phyloP scores from a whole-genome alignment of 306 rosid genomes.

The Trifolium pratense region DNA sequence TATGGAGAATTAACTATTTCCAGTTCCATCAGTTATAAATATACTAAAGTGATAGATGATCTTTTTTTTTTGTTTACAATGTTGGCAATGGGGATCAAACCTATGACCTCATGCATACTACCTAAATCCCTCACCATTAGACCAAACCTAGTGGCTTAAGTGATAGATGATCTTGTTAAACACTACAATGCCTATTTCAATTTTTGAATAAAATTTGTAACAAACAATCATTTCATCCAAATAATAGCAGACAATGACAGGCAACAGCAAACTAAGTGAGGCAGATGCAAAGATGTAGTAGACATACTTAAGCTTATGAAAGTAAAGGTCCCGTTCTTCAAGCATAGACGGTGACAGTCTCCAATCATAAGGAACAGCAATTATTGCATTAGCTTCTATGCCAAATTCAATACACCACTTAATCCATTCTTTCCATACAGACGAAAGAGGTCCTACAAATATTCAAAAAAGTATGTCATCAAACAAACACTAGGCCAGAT shows the following conservation, averaged over 20 bases:
- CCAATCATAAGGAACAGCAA: slow-evolving; percentile 99
- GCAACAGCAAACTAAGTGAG: slow-evolving; percentile 19
- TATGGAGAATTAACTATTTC: neutral
- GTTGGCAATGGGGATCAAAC: too few relatives aligned
- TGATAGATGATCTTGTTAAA: slow-evolving; percentile 20
- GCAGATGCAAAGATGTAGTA: slow-evolving; percentile 36
- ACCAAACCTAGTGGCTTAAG: too few relatives aligned
- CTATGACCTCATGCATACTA: too few relatives aligned
- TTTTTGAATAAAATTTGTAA: neutral
- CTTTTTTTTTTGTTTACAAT: too few relatives aligned
- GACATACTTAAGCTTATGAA: slow-evolving; percentile 92
- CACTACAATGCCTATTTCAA: slow-evolving; percentile 11
- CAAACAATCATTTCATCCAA: slow-evolving; percentile 30
- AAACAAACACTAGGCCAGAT: slow-evolving; percentile 18
- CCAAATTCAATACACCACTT: slow-evolving; percentile 99
- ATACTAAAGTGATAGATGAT: slow-evolving; percentile 5
- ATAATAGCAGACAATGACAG: slow-evolving; percentile 21
- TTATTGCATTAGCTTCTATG: slow-evolving; percentile 91
- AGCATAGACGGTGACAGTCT: slow-evolving; percentile 89
- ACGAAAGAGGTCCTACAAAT: slow-evolving; percentile 86
- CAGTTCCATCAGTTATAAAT: slow-evolving; percentile 9
- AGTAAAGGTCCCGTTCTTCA: slow-evolving; percentile 96
- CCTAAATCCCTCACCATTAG: too few relatives aligned
- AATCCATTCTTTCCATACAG: slow-evolving; percentile 98
- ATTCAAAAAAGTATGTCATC: slow-evolving; percentile 20